Conservation (phyloP, 2,329 filamentous ascomycete species). For the Ophiostoma sp. region DNA sequence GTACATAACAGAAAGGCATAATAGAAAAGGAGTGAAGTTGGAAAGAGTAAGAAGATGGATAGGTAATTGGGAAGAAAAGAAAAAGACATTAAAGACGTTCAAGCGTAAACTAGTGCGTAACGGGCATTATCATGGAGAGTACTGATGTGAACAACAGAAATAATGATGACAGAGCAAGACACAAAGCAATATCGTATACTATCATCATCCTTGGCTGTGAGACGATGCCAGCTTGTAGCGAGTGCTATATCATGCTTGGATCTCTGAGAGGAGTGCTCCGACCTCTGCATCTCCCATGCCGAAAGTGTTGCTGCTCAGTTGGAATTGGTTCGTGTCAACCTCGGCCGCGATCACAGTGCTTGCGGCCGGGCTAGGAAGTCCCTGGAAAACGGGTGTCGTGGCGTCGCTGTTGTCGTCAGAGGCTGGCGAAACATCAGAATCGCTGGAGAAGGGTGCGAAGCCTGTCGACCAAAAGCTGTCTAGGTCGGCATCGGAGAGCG, state of each 20-base stretch:
- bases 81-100: background rate
- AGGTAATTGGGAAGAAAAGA: background rate
- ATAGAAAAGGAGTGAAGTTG: too few species aligned
- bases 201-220: too few species aligned
- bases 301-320: background rate
- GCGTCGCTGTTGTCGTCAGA: background rate
- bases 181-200: too few species aligned
- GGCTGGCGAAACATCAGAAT: background rate
- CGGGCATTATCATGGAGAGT: too few species aligned
- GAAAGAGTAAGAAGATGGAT: background rate
- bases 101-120: background rate
- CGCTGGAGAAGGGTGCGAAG: background rate
- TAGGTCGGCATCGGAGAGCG: background rate
- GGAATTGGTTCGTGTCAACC: too few species aligned
- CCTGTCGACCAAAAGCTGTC: background rate
- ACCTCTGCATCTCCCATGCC: background rate
- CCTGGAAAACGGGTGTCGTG: background rate
- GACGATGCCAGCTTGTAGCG: too few species aligned
- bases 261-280: background rate
- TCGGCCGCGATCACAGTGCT: background rate
- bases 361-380: background rate
- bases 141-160: too few species aligned
- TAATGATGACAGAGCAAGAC: too few species aligned
- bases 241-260: background rate
- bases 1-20: too few species aligned